A percentile compares a stretch with the other conserved stretches of the same genome.
Evolutionary conservation across 805 yeast genomes (phyloP).

Genomic region (Lachancea sp.): DNA sequence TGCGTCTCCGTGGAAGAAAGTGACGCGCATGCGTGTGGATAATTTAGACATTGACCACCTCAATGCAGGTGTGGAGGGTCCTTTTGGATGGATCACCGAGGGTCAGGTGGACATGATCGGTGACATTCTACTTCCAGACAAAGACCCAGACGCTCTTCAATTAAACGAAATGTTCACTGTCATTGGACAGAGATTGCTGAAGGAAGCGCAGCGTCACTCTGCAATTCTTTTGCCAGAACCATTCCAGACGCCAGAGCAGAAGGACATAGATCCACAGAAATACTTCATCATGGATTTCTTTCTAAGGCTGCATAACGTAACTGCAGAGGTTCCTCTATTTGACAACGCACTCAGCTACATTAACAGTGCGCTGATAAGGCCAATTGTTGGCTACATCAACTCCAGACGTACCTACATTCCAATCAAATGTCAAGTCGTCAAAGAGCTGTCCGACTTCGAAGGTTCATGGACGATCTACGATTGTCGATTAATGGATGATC

Average conservation of each 20-base stretch:
- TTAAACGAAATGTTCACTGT: conserved; percentile 43
- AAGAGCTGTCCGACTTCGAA: conserved; percentile 74
- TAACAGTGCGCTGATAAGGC: conserved; percentile 86
- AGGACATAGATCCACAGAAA: conserved; percentile 34
- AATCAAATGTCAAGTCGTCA: conserved; percentile 72
- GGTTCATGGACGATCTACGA: conserved; percentile 97
- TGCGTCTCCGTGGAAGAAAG: conserved; percentile 45
- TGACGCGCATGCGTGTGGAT: conserved; percentile 78
- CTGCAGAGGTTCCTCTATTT: conserved; percentile 84
- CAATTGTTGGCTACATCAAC: conserved; percentile 93
- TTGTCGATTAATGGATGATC: conserved; percentile 82
- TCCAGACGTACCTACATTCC: conserved; percentile 86
- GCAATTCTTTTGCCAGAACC: conserved; percentile 13
- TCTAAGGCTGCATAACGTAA: conserved; percentile 72
- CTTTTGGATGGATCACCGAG: conserved; percentile 93
- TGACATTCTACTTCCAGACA: conserved; percentile 76
- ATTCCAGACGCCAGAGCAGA: conserved; percentile 27
- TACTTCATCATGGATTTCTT: conserved; percentile 74
- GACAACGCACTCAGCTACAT: conserved; percentile 84
- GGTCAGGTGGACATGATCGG: conserved; percentile 94
- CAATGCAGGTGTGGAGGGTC: conserved; percentile 85
- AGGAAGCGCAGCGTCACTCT: conserved; percentile 40
- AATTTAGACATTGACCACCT: conserved; percentile 81
- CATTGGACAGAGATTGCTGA: conserved; percentile 42
- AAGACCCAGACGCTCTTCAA: conserved; percentile 42